These are phyloP conservation scores for Nepenthes alata DNA, from an alignment of 179 eudicot genomes.

Conservation along the genomic window DNA sequence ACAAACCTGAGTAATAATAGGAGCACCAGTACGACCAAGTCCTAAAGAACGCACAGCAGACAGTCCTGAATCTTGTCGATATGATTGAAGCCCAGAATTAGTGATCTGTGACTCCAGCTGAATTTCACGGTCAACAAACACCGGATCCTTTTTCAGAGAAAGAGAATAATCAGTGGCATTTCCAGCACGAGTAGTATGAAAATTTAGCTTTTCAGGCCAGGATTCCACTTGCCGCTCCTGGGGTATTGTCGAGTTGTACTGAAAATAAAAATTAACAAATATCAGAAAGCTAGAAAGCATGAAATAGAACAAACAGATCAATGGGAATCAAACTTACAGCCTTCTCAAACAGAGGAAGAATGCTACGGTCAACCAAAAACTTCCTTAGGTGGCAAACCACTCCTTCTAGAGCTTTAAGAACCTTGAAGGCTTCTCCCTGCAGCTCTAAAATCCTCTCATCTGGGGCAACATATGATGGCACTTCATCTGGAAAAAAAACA, in stretches of 20 bases:
- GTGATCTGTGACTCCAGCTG: neutral
- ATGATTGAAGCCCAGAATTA: neutral
- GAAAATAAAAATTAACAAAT: neutral
- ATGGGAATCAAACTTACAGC: neutral
- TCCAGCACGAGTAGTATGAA: neutral
- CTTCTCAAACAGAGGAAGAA: conserved; percentile 4
- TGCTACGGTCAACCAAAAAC: conserved; percentile 8
- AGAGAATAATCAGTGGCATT: conserved; percentile 1
- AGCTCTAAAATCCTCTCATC: conserved; percentile 9
- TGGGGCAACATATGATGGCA: conserved; percentile 5
- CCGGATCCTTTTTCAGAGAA: neutral
- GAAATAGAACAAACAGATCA: neutral
- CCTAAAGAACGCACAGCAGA: neutral
- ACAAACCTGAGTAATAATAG: conserved; percentile 2
- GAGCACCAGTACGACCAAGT: neutral
- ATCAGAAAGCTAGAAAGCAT: neutral
- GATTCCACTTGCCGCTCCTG: conserved; percentile 1
- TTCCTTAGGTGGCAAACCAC: conserved; percentile 1
- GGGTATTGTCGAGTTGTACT: conserved; percentile 4
- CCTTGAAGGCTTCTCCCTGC: conserved; percentile 7
- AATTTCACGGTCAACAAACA: neutral
- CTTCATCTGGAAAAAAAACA: neutral
- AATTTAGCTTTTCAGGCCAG: neutral
- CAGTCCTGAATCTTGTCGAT: neutral
- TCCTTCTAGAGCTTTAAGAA: conserved; percentile 5